A percentile compares a stretch with the other conserved stretches of the same genome.
These are phyloP conservation scores for Byssoonygena ceratinophila DNA, from an alignment of 2,329 filamentous ascomycete genomes.

Conservation along the genomic window DNA sequence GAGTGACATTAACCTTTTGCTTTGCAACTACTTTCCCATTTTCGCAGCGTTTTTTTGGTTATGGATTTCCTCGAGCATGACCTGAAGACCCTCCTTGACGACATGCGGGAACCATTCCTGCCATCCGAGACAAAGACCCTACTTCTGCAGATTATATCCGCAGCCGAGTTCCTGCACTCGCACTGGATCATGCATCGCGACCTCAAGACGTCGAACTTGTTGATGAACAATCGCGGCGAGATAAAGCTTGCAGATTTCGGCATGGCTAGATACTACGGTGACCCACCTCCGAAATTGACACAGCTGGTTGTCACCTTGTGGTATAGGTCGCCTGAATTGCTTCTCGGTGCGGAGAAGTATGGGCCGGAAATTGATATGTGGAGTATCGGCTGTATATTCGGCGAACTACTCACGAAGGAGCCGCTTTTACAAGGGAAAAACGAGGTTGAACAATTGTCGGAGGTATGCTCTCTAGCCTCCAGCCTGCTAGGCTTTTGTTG, in stretches of 20 bases:
- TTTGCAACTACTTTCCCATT: constrained; percentile 17
- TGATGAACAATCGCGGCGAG: constrained; percentile 88
- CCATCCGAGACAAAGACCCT: constrained; percentile 88
- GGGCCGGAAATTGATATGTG: constrained; percentile 77
- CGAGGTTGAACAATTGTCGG: constrained; percentile 79
- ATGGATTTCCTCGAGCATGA: constrained; percentile 98
- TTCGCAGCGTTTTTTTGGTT: constrained; percentile 70
- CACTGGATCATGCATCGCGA: constrained; percentile 90
- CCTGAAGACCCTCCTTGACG: constrained; percentile 80
- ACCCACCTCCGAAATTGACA: constrained; percentile 68
- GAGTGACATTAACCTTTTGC: constrained; percentile 27
- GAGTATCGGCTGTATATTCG: constrained; percentile 93
- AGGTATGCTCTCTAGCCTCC: constrained; percentile 33
- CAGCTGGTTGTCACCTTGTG: constrained; percentile 92
- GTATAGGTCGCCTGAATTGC: constrained; percentile 86
- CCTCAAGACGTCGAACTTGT: constrained; percentile 84
- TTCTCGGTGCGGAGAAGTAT: constrained; percentile 71
- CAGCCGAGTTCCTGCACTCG: constrained; percentile 73
- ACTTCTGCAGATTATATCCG: constrained; percentile 68
- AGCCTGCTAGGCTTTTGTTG: neutral
- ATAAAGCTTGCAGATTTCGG: constrained; percentile 97
- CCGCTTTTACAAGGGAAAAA: constrained; percentile 80
- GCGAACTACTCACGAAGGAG: constrained; percentile 72
- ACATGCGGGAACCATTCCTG: constrained; percentile 89
- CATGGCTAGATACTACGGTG: constrained; percentile 83